Evolutionary conservation across 169 alveolate genomes (phyloP), one percentile per base, ranked within the genome.

Genomic region (Plasmodium coatneyi): DNA sequence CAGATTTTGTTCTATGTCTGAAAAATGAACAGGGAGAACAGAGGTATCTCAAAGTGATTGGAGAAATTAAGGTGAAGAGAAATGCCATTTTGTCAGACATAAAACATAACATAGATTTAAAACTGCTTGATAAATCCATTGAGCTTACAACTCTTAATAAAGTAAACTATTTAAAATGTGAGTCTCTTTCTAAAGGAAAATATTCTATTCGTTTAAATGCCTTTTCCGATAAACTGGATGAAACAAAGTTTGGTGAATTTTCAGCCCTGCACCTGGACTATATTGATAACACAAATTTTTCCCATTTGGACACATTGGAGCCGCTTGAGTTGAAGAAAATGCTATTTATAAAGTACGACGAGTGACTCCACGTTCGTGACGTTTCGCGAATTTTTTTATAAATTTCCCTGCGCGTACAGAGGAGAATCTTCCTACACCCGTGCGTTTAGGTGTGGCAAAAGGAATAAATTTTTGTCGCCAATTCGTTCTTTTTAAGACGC

Each of bases 121-220:
- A 86, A 86, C 56, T 86, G 14, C 32, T 86, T 7, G 93, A 76
- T 34, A 86, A 86, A 28, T 70, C 84, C 6, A 86, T 78, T 52
- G 93, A 74, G 80, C 43, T 52, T 36, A 52, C 82, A 56, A 86
- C 86, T 16, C 71, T 86, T 46, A 78, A 86, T 74, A 86, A 74
- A 12, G 28, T 16, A 25, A 86, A 86, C 66, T 70, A 46, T 54
- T 83, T 83, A 25, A 83, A 83, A 36, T 70, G 22, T 83, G 82
- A 83, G 10, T 39, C 76, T 22, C 43, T 83, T 39, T 83, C 92
- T 12, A 34, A 19, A 34, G 34, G 52, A 52, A 83, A 83, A 71
- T 86, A 86, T 70, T 76, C 87, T 9, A 86, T 86, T 74, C 83
- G 80, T 86, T 86, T 86, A 49, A 86, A 86, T 86, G 93, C 93